Evolutionary conservation across 2,329 filamentous ascomycete genomes (phyloP), one percentile per base, ranked within the genome.

Genomic region (Lachnellula suecica): DNA sequence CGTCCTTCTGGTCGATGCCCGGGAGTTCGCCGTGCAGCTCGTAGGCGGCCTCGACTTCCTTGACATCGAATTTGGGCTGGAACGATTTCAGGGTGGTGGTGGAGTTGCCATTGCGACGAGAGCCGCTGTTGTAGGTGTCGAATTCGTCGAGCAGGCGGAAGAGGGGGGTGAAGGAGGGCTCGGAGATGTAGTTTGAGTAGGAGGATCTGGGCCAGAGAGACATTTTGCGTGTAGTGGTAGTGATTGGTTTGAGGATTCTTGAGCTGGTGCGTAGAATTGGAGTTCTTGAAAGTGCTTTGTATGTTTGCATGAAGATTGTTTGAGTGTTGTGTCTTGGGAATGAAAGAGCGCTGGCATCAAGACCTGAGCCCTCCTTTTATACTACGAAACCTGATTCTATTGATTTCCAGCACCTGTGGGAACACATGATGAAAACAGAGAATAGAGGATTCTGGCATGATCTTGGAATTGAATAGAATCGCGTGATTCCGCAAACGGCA

Each of bases 21-120:
- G 89, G 85, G 5, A 93, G 82, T 71, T 93, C 89, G 63, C 89
- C 89, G 63, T 92, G 83, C 19, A 93, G 84, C 71, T 93, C 85
- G 67, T 91, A 93, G 58, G 75, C 69, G 5, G 82, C 72, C 55
- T 79, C 79, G 11, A 79, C 81, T 74, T 94, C 89, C 68, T 82
- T 85, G 56, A 92, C 78, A 64, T 93, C 89, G 66, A 93, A 93
- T 71, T 84, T 87, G 49, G 89, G 89, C 52, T 82, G 79, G 79
- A 91, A 92, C 65, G 80, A 74, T 43, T 62, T 66, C 31, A 59
- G 49, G 43, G 44, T 56, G 55, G 29, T 58, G 59, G 20, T 53
- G 51, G 27, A 44, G 57, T 31, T 34, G 24, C 44, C 49, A 29
- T 23, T 35, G 35, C 23, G 52, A 47, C 31, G 47, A 24, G 25